Conservation (phyloP, 176 grass and related monocot species). For the Secale cereale region DNA sequence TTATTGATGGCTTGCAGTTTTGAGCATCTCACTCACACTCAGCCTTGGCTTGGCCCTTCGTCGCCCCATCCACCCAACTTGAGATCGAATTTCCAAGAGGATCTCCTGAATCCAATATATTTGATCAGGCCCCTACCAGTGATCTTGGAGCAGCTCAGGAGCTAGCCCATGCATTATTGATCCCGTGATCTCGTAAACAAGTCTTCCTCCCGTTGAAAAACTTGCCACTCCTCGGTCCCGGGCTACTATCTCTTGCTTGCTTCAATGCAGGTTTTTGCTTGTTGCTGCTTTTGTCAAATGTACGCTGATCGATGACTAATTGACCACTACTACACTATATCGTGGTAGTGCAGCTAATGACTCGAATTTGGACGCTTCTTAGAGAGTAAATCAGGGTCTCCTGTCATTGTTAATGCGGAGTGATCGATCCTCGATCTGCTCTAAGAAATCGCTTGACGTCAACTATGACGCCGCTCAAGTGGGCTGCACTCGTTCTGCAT, state of each 20-base stretch:
- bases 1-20: background rate
- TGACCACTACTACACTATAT: background rate
- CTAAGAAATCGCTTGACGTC: background rate
- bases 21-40: background rate
- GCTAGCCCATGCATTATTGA: background rate
- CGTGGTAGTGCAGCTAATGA: background rate
- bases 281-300: background rate
- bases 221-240: background rate
- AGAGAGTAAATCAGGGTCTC: background rate
- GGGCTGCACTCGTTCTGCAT: background rate
- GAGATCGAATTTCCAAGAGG: background rate
- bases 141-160: background rate
- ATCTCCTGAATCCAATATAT: slow-evolving; percentile 26
- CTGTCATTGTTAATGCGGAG: background rate
- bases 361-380: slow-evolving; percentile 10
- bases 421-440: background rate
- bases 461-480: background rate
- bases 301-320: background rate
- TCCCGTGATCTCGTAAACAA: slow-evolving; percentile 23
- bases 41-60: background rate
- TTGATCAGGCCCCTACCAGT: slow-evolving; percentile 1
- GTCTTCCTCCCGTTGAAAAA: background rate
- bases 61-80: background rate
- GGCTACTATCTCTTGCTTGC: slow-evolving; percentile 10
- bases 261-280: background rate